phyloP scores from a whole-genome alignment of 2,329 filamentous ascomycete genomes.

The Aspergillus ustus region DNA sequence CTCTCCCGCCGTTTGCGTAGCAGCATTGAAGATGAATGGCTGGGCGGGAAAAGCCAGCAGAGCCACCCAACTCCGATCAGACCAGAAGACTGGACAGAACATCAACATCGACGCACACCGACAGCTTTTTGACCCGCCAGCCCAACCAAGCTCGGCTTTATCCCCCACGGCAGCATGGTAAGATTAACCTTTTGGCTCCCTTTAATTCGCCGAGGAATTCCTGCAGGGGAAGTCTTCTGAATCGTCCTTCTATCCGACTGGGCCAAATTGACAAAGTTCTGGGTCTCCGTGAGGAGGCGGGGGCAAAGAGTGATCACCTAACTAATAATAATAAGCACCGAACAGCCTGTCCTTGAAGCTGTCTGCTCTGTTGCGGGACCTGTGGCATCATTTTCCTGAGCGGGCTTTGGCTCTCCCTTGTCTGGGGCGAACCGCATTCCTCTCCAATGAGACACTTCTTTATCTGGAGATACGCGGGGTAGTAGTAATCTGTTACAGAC shows the following conservation, averaged over 20 bases:
- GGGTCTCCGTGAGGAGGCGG: not conserved
- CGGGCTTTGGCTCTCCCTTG: not conserved
- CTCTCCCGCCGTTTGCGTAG: conserved; percentile 6
- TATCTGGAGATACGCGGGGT: not conserved
- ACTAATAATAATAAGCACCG: not conserved
- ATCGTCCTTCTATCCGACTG: conserved; percentile 10
- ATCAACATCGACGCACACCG: conserved; percentile 1
- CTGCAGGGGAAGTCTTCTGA: conserved; percentile 17
- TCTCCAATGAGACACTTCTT: not conserved
- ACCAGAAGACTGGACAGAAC: not conserved
- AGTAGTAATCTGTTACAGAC: not conserved
- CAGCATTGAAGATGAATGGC: not conserved
- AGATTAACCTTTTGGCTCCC: conserved; percentile 11
- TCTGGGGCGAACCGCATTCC: not conserved
- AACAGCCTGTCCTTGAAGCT: not conserved
- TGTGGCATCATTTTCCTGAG: not conserved
- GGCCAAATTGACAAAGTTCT: conserved; percentile 4
- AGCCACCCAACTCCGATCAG: not conserved
- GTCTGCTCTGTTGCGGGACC: not conserved
- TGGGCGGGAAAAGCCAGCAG: not conserved
- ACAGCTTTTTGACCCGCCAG: not conserved
- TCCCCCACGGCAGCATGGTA: conserved; percentile 2
- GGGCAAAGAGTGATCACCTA: not conserved
- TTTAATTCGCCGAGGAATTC: conserved; percentile 17
- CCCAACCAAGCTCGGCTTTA: not conserved